Conservation (phyloP, 75 land plant genomes). For the Picea sitchensis region DNA sequence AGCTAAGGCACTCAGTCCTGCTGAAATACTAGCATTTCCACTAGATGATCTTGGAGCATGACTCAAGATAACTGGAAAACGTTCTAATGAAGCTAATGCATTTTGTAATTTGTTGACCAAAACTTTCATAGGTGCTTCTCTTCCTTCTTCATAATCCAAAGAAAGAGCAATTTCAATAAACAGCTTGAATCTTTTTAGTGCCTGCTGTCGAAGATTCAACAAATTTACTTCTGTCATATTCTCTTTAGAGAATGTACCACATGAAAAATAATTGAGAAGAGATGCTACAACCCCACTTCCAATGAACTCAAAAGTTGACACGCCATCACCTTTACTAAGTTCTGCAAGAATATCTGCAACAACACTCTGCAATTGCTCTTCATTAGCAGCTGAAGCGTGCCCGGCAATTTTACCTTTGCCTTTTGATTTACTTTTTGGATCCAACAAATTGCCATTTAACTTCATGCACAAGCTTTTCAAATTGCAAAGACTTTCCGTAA, state of each 20-base stretch:
- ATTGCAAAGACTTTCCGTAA: constrained; percentile 39
- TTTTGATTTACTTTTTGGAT: not conserved
- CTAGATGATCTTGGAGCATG: constrained; percentile 20
- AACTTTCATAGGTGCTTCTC: constrained; percentile 30
- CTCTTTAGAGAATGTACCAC: constrained; percentile 26
- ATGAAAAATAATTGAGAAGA: constrained; percentile 42
- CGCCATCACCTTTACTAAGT: constrained; percentile 38
- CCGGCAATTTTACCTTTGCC: constrained; percentile 6
- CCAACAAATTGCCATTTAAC: constrained; percentile 24
- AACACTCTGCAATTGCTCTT: constrained; percentile 31
- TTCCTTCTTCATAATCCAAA: not conserved
- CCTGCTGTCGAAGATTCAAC: not conserved
- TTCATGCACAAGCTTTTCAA: constrained; percentile 37
- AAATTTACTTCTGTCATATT: not conserved
- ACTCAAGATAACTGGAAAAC: constrained; percentile 55
- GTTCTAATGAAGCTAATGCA: constrained; percentile 62
- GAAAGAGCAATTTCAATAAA: constrained; percentile 31
- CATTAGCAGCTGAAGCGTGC: constrained; percentile 6
- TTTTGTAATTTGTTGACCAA: constrained; percentile 55
- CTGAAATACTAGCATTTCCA: constrained; percentile 39
- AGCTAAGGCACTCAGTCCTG: constrained; percentile 17
- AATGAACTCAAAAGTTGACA: constrained; percentile 79
- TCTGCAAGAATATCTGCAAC: constrained; percentile 43
- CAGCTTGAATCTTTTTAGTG: constrained; percentile 33
- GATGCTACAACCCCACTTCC: constrained; percentile 69